Conservation (phyloP, 2,329 filamentous ascomycete genomes). For the Didymosphaeria variabile region DNA sequence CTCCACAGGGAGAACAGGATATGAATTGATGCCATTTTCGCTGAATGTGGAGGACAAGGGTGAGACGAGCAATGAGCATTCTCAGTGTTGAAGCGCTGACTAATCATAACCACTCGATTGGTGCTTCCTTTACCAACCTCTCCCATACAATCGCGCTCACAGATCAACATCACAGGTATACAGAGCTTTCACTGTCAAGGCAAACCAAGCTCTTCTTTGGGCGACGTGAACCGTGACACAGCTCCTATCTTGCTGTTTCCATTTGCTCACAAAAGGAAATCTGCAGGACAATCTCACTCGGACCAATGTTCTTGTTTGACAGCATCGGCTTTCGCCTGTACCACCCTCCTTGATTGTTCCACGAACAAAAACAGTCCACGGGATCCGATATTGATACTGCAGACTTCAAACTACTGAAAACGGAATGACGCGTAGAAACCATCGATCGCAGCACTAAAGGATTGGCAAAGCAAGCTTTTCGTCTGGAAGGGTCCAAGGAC, state of each 20-base stretch:
- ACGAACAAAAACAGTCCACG: neutral
- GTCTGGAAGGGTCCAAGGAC: slow-evolving; percentile 31
- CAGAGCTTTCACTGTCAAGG: neutral
- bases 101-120: neutral
- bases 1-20: neutral
- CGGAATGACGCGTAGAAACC: slow-evolving; percentile 10
- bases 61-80: neutral
- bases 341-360: neutral
- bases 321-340: neutral
- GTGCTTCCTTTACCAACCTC: neutral
- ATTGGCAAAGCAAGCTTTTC: slow-evolving; percentile 45
- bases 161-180: neutral
- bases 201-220: neutral
- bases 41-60: neutral
- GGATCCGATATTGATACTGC: neutral
- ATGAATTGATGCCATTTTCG: neutral
- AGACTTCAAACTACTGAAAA: slow-evolving; percentile 12
- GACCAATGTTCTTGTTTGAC: neutral
- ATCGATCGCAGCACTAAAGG: slow-evolving; percentile 48
- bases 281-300: neutral
- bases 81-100: neutral
- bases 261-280: neutral
- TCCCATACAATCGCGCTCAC: neutral
- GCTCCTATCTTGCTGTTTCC: neutral
- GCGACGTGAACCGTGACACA: neutral